phyloP scores from a whole-genome alignment of 108 stramenopile genomes.

The Cyclotella kingstonii region DNA sequence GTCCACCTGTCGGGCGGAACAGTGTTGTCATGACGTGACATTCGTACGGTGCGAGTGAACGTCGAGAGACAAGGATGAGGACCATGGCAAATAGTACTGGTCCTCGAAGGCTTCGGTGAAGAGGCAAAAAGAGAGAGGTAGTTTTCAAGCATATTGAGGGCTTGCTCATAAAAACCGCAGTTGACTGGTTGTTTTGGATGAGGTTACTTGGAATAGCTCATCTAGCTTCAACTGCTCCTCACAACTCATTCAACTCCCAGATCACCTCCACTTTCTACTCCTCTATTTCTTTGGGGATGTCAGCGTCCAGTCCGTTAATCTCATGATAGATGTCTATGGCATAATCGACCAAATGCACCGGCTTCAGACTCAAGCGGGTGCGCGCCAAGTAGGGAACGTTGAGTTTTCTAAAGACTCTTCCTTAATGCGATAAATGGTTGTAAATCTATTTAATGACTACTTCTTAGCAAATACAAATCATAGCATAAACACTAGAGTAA shows the following conservation, averaged over 20 bases:
- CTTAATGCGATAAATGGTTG: too few relatives aligned
- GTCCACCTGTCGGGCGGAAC: too few relatives aligned
- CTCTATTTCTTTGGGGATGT: slow-evolving; percentile 73
- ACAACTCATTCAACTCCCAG: slow-evolving; percentile 73
- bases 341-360: slow-evolving; percentile 93
- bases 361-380: slow-evolving; percentile 73
- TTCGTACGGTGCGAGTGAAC: too few relatives aligned
- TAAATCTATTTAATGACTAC: too few relatives aligned
- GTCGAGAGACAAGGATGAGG: too few relatives aligned
- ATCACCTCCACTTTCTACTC: slow-evolving; percentile 72
- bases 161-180: slow-evolving; percentile 86
- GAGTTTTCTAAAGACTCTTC: too few relatives aligned
- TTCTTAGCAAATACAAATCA: too few relatives aligned
- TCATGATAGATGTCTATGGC: slow-evolving; percentile 84
- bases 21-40: too few relatives aligned
- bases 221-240: slow-evolving; percentile 64
- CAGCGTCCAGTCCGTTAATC: slow-evolving; percentile 53
- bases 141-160: slow-evolving; percentile 78
- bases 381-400: slow-evolving; percentile 65
- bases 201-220: slow-evolving; percentile 69
- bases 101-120: slow-evolving; percentile 51
- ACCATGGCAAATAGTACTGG: too few relatives aligned
- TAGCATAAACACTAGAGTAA: too few relatives aligned
- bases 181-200: slow-evolving; percentile 73
- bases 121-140: slow-evolving; percentile 82